Percentiles rank a stretch among this genome's conserved stretches.
Conservation (phyloP, 2,329 filamentous ascomycete genomes). For the Clarireedia paspali region DNA sequence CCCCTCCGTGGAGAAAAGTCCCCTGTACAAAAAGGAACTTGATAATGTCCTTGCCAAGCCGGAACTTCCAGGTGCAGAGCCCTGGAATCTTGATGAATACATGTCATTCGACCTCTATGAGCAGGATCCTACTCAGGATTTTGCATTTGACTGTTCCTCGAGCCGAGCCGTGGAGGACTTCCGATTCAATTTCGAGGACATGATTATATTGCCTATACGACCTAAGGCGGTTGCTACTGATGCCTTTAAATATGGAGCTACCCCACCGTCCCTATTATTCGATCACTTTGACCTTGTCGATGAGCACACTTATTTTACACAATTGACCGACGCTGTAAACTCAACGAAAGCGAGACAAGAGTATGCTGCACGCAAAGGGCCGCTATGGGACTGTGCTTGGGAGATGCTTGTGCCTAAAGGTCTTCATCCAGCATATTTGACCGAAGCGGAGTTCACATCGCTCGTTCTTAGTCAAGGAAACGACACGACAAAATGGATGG, state of each 20-base stretch:
- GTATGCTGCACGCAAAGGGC: slow-evolving; percentile 7
- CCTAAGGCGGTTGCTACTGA: neutral
- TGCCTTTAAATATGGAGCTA: neutral
- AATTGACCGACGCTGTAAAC: neutral
- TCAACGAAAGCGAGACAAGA: slow-evolving; percentile 4
- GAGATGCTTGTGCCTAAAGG: slow-evolving; percentile 10
- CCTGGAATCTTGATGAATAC: neutral
- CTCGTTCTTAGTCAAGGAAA: slow-evolving; percentile 8
- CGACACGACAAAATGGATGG: slow-evolving; percentile 9
- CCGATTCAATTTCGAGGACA: slow-evolving; percentile 6
- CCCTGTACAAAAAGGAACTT: no score
- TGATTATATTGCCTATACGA: slow-evolving; percentile 6
- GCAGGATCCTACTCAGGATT: slow-evolving; percentile 1
- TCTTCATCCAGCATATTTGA: slow-evolving; percentile 13
- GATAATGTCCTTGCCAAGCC: neutral
- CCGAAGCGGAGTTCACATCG: slow-evolving; percentile 10
- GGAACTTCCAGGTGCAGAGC: neutral
- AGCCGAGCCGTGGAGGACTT: neutral
- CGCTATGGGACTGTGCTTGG: slow-evolving; percentile 12
- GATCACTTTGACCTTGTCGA: slow-evolving; percentile 9
- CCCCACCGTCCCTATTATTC: neutral
- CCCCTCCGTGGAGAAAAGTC: no score
- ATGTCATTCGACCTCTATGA: slow-evolving; percentile 9
- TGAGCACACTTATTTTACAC: slow-evolving; percentile 3
- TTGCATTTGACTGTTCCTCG: neutral